phyloP scores from a whole-genome alignment of 768 basidiomycete species.

The Sutorius australiensis region DNA sequence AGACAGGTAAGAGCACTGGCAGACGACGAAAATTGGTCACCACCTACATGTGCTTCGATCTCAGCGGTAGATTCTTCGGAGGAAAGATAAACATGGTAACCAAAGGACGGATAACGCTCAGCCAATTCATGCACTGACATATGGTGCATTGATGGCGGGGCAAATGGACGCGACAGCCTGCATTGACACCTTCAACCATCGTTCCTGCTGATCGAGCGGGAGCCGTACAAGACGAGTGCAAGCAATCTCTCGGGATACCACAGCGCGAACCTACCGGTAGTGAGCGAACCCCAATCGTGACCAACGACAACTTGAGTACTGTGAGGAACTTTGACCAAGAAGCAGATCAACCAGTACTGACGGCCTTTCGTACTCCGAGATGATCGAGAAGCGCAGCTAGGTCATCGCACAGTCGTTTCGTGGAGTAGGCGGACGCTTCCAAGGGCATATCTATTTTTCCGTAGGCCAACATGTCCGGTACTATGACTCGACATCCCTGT shows the following conservation, averaged over 20 bases:
- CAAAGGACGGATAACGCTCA: slow-evolving; percentile 50
- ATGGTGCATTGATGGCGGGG: slow-evolving; percentile 51
- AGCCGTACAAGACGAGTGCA: slow-evolving; percentile 57
- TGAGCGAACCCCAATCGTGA: slow-evolving; percentile 78
- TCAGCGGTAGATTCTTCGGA: slow-evolving; percentile 46
- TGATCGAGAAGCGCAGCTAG: slow-evolving; percentile 62
- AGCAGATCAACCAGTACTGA: slow-evolving; percentile 31
- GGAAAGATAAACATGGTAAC: slow-evolving; percentile 69
- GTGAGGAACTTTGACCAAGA: not conserved
- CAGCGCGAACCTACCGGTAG: slow-evolving; percentile 61
- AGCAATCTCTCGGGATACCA: slow-evolving; percentile 65
- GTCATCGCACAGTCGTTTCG: slow-evolving; percentile 57
- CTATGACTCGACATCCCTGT: slow-evolving; percentile 60
- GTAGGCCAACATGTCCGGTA: slow-evolving; percentile 51
- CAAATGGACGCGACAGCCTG: slow-evolving; percentile 66
- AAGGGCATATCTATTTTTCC: slow-evolving; percentile 60
- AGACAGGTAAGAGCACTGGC: slow-evolving; percentile 24
- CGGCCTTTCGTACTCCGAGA: slow-evolving; percentile 49
- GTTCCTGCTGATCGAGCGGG: not conserved
- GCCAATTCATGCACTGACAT: slow-evolving; percentile 50
- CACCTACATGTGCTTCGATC: slow-evolving; percentile 54
- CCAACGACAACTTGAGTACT: slow-evolving; percentile 57
- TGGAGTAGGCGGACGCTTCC: slow-evolving; percentile 54
- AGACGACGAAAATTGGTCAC: not conserved
- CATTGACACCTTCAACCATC: not conserved